Evolutionary conservation across 202 grass and related monocot species (phyloP), one percentile per base, ranked within the genome.

Genomic region (Schoenoplectus triqueter): DNA sequence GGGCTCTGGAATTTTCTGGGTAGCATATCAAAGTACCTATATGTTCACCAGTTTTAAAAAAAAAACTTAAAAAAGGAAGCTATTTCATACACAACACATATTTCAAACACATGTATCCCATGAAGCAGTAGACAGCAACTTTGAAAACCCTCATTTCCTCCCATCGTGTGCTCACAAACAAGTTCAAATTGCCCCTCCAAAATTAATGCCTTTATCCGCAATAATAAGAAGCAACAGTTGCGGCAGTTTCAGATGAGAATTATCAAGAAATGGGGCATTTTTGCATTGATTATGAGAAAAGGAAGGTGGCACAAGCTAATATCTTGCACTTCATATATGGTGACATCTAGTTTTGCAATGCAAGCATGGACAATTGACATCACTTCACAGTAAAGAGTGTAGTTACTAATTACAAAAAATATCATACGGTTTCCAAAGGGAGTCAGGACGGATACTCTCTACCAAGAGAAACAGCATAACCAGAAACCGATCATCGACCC

Each of bases 361-460:
- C 15, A 60, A 42, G 54, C 74, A 44, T 18, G 74, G 3, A 42
- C 19, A 2, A 78, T 42, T 44, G 22, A 78, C 39, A 57, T 57
- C 6, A 57, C 13, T 78, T 40, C 22, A 49, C 55, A 48, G 42
- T 48, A 31, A 63, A 41, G 1, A 82, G 7, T 51, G n/a, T 40
- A 52, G 63, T 49, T 72, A 73, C 10, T 42, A 45, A 76, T 50
- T 48, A 48, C 6, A 48, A 71, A 3, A 22, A 50, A 2, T 49
- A 7, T 22, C 88, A 66, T 86, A 98, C 95, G 93, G 95, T 83
- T 98, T 98, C 95, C 95, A 98, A 52, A 91, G 91, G 15, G 95
- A 95, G 81, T 67, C 89, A 2, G 89, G 88, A 19, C 91, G 95
- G 56, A 93, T 56, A 63, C 93, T 93, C 91, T 98, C 90, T 40